Evolutionary conservation across 2,329 filamentous ascomycete species (phyloP), one percentile per base, ranked within the genome.

Genomic region (Aureobasidium sp.): DNA sequence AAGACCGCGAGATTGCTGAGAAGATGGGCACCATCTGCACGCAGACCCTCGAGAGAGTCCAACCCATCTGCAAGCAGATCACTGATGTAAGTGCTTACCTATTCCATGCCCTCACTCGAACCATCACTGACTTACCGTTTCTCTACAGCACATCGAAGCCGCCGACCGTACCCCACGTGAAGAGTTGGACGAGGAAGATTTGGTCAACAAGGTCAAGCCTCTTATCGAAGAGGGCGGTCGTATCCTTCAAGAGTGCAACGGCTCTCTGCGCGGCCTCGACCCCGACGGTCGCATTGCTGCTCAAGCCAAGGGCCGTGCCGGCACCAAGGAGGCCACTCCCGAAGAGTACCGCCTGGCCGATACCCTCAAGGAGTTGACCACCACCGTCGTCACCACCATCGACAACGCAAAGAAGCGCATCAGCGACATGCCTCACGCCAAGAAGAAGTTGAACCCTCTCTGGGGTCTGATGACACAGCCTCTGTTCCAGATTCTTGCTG

Each of bases 381-480:
- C 87, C 22, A 87, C 85, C 29, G 89, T 97, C 25, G 87, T 89
- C 51, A 86, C 87, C 69, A 90, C 87, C 27, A 93, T 97, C 68
- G 91, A 97, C 71, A 87, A 88, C 66, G 89, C 89, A 29, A 94
- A 92, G 84, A 89, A 88, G 79, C 89, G 90, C 80, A 89, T 96
- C 64, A 86, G 89, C 70, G 89, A 90, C 71, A 94, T 96, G 89
- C 91, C 92, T 6, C 89, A 95, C 68, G 92, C 91, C 47, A 95
- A 96, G 87, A 93, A 96, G 82, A 87, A 93, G 79, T 82, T 96
- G 64, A 96, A 93, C 78, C 91, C 92, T 12, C 84, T 97, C 34
- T 96, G 91, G 91, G 85, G 80, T 34, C 80, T 96, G 53, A 79
- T 94, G 67, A 85, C 85, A 39, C 90, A 96, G 80, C 92, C 92